A percentile compares a stretch with the other conserved stretches of the same genome.
Evolutionary conservation across 352 stramenopile species (phyloP).

Genomic region (Phytophthora cactorum): DNA sequence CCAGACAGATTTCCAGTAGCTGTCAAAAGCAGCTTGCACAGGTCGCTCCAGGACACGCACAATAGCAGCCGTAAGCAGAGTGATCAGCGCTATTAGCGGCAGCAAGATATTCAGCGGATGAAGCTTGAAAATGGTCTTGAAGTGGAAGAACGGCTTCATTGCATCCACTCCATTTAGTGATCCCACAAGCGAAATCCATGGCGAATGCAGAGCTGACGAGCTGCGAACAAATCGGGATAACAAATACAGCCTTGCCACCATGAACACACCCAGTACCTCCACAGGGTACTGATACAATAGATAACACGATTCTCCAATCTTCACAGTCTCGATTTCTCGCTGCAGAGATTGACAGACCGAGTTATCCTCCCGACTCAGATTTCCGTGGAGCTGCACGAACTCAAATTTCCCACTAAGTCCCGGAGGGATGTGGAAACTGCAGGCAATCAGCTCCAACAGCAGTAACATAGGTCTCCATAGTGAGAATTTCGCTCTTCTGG

Average conservation of each 20-base stretch:
- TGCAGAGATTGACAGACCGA: slow-evolving; percentile 27
- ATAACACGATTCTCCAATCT: slow-evolving; percentile 49
- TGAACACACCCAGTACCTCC: slow-evolving; percentile 72
- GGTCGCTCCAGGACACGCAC: slow-evolving; percentile 77
- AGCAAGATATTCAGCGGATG: slow-evolving; percentile 66
- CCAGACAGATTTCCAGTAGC: slow-evolving; percentile 79
- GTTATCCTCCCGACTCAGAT: slow-evolving; percentile 17
- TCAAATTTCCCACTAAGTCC: slow-evolving; percentile 46
- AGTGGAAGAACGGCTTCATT: slow-evolving; percentile 83
- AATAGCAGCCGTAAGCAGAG: slow-evolving; percentile 68
- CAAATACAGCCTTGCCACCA: slow-evolving; percentile 70
- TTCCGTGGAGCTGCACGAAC: slow-evolving; percentile 57
- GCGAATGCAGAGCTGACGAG: slow-evolving; percentile 71
- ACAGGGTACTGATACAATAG: slow-evolving; percentile 71
- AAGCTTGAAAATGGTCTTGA: slow-evolving; percentile 82
- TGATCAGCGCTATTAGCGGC: slow-evolving; percentile 59
- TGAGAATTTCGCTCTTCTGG: slow-evolving; percentile 34
- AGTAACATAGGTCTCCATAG: slow-evolving; percentile 36
- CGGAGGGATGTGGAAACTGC: slow-evolving; percentile 70
- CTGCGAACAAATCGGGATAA: slow-evolving; percentile 74
- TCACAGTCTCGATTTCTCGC: slow-evolving; percentile 36
- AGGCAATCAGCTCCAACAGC: slow-evolving; percentile 62
- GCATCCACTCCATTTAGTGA: slow-evolving; percentile 80
- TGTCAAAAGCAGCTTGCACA: slow-evolving; percentile 65
- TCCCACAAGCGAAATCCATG: slow-evolving; percentile 77